phyloP scores from a whole-genome alignment of 495 filamentous ascomycete genomes.

The Neurospora africana region DNA sequence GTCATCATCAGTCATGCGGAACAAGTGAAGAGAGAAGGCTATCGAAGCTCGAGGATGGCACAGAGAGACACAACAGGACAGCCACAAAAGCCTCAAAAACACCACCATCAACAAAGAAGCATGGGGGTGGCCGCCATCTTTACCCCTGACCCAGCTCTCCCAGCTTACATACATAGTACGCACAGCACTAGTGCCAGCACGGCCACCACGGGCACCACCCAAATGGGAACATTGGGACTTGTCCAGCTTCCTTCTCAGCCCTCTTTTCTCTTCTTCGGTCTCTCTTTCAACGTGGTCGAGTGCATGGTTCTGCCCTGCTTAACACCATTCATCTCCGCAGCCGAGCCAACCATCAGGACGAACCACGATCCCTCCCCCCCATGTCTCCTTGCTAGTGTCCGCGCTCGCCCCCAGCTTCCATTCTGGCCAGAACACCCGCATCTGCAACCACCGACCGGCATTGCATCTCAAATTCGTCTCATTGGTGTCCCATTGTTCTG shows the following conservation, averaged over 20 bases:
- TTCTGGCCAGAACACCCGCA: neutral
- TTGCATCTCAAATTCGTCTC: constrained; percentile 22
- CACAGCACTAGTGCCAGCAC: neutral
- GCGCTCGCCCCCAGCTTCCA: neutral
- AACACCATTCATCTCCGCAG: neutral
- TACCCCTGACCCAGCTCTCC: neutral
- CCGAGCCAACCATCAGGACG: neutral
- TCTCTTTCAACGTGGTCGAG: neutral
- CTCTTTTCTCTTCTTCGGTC: neutral
- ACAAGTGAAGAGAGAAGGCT: neutral
- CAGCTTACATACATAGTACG: too few relatives aligned
- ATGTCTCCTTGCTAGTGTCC: neutral
- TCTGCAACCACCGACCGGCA: constrained; percentile 16
- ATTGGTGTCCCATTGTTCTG: constrained; percentile 19
- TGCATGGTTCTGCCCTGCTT: neutral
- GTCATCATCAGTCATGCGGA: neutral
- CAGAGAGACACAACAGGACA: neutral
- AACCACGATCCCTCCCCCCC: neutral
- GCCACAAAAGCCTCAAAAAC: neutral
- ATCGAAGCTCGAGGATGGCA: neutral
- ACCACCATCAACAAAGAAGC: neutral
- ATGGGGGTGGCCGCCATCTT: neutral
- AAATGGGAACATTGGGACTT: neutral
- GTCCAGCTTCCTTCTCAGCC: neutral
- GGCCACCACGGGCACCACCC: neutral